phyloP scores from a whole-genome alignment of 192 early-diverging fungal genomes.

The Linderina pennispora region DNA sequence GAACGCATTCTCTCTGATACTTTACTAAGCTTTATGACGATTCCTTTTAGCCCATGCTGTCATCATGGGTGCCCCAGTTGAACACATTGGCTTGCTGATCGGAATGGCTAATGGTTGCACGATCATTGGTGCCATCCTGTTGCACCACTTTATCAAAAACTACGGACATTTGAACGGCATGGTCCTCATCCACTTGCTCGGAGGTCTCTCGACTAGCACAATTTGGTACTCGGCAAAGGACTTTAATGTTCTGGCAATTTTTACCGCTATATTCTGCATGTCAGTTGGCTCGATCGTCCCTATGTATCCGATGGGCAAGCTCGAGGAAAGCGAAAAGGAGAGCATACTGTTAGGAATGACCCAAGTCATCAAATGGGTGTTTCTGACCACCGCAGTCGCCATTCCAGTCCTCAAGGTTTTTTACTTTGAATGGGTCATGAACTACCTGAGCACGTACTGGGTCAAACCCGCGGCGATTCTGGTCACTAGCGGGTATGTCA shows the following conservation, averaged over 20 bases:
- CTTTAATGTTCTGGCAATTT: conserved; percentile 27
- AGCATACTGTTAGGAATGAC: conserved; percentile 39
- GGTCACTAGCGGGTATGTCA: conserved; percentile 24
- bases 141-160: conserved; percentile 41
- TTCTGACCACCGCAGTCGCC: conserved; percentile 36
- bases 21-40: no score
- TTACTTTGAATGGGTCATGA: conserved; percentile 39
- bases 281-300: conserved; percentile 41
- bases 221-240: conserved; percentile 29
- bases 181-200: conserved; percentile 30
- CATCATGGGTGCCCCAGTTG: conserved; percentile 29
- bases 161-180: conserved; percentile 43
- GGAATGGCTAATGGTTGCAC: conserved; percentile 40
- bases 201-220: conserved; percentile 14
- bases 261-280: conserved; percentile 33
- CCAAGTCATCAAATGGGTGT: conserved; percentile 39
- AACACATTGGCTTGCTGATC: conserved; percentile 41
- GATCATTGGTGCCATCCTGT: conserved; percentile 31
- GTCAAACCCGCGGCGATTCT: conserved; percentile 23
- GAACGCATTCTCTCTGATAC: no score
- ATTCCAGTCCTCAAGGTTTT: conserved; percentile 43
- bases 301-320: conserved; percentile 42
- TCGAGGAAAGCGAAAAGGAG: conserved; percentile 38
- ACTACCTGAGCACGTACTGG: conserved; percentile 30
- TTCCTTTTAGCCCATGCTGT: conserved; percentile 40